These are phyloP conservation scores for Fusarium tjaetaba DNA, from an alignment of 2,329 filamentous ascomycete species.

Conservation along the genomic window DNA sequence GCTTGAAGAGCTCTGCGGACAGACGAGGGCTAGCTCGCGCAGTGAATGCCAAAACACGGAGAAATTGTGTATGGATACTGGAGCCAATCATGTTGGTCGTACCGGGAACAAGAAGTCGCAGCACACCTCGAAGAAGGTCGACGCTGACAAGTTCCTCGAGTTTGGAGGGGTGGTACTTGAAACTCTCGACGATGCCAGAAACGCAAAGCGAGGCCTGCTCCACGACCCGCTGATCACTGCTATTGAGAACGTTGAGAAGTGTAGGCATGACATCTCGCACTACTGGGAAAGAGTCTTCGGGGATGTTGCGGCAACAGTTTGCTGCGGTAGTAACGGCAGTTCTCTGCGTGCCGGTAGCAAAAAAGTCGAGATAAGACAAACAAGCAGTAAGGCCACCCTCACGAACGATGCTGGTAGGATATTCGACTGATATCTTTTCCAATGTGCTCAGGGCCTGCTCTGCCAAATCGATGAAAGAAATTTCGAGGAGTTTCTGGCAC, in stretches of 20 bases:
- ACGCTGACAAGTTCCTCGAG: conserved; percentile 92
- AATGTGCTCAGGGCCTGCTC: conserved; percentile 96
- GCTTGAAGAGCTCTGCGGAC: conserved; percentile 90
- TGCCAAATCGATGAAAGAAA: conserved; percentile 95
- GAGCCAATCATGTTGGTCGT: conserved; percentile 95
- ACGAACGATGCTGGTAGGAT: conserved; percentile 92
- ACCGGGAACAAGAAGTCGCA: conserved; percentile 88
- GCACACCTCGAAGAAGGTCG: conserved; percentile 83
- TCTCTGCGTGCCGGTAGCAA: conserved; percentile 94
- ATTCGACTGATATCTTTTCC: conserved; percentile 97
- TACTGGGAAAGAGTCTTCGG: conserved; percentile 90
- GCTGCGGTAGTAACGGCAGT: conserved; percentile 97
- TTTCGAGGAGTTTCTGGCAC: conserved; percentile 94
- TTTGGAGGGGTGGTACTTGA: conserved; percentile 86
- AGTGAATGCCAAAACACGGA: conserved; percentile 89
- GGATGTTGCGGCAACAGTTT: conserved; percentile 97
- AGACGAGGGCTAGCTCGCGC: conserved; percentile 87
- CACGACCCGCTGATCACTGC: conserved; percentile 95
- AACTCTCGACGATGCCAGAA: conserved; percentile 95
- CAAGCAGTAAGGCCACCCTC: conserved; percentile 97
- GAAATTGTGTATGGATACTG: conserved; percentile 95
- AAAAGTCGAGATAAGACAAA: conserved; percentile 95
- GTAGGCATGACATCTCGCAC: conserved; percentile 97
- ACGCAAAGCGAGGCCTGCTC: conserved; percentile 97
- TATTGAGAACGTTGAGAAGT: conserved; percentile 86